A percentile compares a stretch with the other conserved stretches of the same genome.
Conservation (phyloP, 2,329 filamentous ascomycete species). For the Geosmithia flava region DNA sequence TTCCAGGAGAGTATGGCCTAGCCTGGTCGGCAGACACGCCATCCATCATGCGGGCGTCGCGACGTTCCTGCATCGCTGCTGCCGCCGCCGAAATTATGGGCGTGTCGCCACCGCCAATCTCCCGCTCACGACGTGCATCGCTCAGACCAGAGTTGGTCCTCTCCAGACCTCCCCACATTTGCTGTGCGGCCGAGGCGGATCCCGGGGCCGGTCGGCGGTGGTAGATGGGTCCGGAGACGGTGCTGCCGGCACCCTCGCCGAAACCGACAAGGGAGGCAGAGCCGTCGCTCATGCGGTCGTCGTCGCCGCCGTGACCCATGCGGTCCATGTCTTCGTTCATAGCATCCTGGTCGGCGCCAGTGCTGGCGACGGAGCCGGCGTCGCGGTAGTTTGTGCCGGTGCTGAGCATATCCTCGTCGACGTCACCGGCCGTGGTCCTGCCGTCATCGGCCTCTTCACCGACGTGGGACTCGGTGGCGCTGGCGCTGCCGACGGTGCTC, state of each 20-base stretch:
- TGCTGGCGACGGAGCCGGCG: slow-evolving; percentile 47
- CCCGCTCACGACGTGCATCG: slow-evolving; percentile 25
- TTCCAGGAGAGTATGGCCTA: slow-evolving; percentile 30
- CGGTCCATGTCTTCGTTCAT: slow-evolving; percentile 43
- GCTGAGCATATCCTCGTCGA: slow-evolving; percentile 58
- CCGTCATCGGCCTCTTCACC: slow-evolving; percentile 42
- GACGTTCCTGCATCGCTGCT: slow-evolving; percentile 34
- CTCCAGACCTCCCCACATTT: slow-evolving; percentile 30
- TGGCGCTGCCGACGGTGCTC: slow-evolving; percentile 85
- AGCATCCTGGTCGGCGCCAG: slow-evolving; percentile 25
- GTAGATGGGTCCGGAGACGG: slow-evolving; percentile 68
- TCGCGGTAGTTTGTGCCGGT: slow-evolving; percentile 50
- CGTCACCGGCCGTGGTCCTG: slow-evolving; percentile 39
- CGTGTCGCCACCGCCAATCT: slow-evolving; percentile 16
- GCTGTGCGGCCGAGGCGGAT: slow-evolving; percentile 19
- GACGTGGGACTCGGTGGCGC: slow-evolving; percentile 64
- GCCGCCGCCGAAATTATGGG: slow-evolving; percentile 18
- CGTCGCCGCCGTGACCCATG: slow-evolving; percentile 36
- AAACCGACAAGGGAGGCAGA: slow-evolving; percentile 80
- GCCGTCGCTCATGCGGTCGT: slow-evolving; percentile 77
- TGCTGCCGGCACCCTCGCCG: slow-evolving; percentile 80
- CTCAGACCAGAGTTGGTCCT: slow-evolving; percentile 39
- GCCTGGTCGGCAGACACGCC: slow-evolving; percentile 47
- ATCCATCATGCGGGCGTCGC: slow-evolving; percentile 54
- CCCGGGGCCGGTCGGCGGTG: slow-evolving; percentile 34